phyloP scores from a whole-genome alignment of 345 rosid species.

The Lepidium didymum region DNA sequence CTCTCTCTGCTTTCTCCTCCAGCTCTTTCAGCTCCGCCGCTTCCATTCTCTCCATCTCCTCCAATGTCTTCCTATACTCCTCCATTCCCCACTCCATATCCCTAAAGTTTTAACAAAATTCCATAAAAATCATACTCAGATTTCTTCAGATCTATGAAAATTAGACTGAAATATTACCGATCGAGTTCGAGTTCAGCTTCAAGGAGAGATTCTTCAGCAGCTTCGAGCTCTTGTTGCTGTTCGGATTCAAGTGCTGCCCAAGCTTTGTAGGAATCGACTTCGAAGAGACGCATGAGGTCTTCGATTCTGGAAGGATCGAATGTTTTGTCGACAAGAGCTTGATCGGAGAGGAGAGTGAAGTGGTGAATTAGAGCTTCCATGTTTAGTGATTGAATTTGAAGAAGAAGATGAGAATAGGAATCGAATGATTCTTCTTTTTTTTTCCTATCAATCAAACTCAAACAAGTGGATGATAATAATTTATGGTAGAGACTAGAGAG shows the following conservation, averaged over 20 bases:
- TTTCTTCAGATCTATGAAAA: conserved; percentile 2
- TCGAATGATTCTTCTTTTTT: conserved; percentile 5
- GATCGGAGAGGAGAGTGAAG: conserved; percentile 69
- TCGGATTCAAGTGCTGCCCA: conserved; percentile 72
- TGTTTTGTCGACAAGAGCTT: conserved; percentile 55
- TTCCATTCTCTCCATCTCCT: conserved; percentile 57
- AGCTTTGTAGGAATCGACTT: conserved; percentile 71
- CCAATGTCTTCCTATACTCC: conserved; percentile 57
- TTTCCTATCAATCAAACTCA: background rate
- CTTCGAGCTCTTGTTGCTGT: conserved; percentile 33
- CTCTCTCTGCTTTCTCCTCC: conserved; percentile 50
- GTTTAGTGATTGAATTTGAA: background rate
- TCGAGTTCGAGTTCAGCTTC: conserved; percentile 60
- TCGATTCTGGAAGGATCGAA: conserved; percentile 72
- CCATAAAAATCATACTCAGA: background rate
- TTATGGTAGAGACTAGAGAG: background rate
- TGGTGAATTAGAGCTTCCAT: conserved; percentile 83
- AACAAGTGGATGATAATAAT: conserved; percentile 13
- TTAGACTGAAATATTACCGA: background rate
- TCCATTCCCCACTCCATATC: conserved; percentile 77
- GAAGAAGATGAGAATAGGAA: background rate
- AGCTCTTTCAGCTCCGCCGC: conserved; percentile 37
- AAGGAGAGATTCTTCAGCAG: conserved; percentile 42
- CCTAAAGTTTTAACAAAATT: background rate
- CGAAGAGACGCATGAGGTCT: conserved; percentile 73